Base-by-base conservation (phyloP, 2,329 filamentous ascomycete species). In the Simplicillium aogashimaense region DNA sequence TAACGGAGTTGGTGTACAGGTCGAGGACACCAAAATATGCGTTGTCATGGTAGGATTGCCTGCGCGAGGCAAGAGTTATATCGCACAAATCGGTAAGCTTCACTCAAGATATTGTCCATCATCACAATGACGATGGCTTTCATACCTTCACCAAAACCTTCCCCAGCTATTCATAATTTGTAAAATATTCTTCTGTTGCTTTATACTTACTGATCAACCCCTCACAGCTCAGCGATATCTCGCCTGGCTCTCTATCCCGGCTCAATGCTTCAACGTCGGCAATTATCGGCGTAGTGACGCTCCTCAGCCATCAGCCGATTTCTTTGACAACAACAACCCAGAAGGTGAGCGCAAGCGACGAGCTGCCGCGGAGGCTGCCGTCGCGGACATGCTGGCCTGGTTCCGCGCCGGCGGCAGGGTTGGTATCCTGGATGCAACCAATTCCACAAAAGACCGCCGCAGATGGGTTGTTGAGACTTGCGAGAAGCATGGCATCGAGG, bases 41-140 rank as follows among this genome's bases (percentile, higher is more conserved):
- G 89, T 98, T 48, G 88, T 98, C 54, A 97, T 98, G 92, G 92
- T 98, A 45, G 92, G 92, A 50, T 73, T 98, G 58, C 92, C 92
- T 41, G 92, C 92, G 45, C 76, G 92, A 52, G 92, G 92, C 56
- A 98, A 98, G 75, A 95, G 87, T 68, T 79, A 95, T 62, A 97
- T 98, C 59, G 90, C 92, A 51, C 88, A 94, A 57, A 95, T 95
- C 77, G 88, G 89, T 92, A 70, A 55, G 69, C 59, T 36, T 43
- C 43, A 38, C 48, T 46, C 38, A 42, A 45, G n/a, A 43, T 43
- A 39, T 47, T 12, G 11, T 12, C 9, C 5, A 25, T 25, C 20
- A 25, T 25, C 20, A 25, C 20, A 5, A 25, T 25, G 20, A 25
- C 20, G 20, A 25, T 25, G 9, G 6, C 20, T 25, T 25, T 25